These are phyloP conservation scores for Nannochloropsis salina DNA, from an alignment of 108 stramenopile genomes.

Conservation along the genomic window DNA sequence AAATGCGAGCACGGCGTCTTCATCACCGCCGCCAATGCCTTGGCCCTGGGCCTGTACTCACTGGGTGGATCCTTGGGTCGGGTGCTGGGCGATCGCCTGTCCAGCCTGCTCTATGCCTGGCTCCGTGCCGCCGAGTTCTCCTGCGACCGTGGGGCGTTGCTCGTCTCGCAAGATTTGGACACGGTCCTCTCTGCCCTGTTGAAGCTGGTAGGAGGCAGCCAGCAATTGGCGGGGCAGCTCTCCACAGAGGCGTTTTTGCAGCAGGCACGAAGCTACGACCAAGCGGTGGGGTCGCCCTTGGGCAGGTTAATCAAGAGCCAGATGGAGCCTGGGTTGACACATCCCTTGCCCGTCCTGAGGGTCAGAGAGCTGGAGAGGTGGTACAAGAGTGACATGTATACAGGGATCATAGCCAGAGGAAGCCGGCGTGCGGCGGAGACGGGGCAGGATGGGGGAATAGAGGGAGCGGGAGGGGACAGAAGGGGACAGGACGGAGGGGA, in stretches of 20 bases:
- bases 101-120: conserved; percentile 42
- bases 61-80: conserved; percentile 29
- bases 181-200: conserved; percentile 62
- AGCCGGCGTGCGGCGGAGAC: neutral
- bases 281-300: conserved; percentile 29
- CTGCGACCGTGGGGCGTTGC: conserved; percentile 65
- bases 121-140: conserved; percentile 67
- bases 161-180: conserved; percentile 63
- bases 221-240: conserved; percentile 25
- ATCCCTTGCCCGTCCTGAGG: conserved; percentile 63
- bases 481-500: neutral
- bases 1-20: conserved; percentile 72
- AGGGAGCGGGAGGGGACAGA: neutral
- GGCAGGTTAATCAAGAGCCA: conserved; percentile 25
- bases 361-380: conserved; percentile 63
- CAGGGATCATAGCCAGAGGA: neutral
- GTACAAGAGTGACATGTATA: conserved; percentile 34
- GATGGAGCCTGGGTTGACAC: conserved; percentile 46
- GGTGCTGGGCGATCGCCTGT: conserved; percentile 35
- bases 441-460: conserved; percentile 1
- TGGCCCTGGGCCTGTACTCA: conserved; percentile 30
- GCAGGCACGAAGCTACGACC: conserved; percentile 61
- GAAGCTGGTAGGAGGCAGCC: conserved; percentile 63
- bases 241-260: conserved; percentile 59
- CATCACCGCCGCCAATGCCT: conserved; percentile 49